Conservation (phyloP, 2,329 filamentous ascomycete species). For the Ophiostoma ips region DNA sequence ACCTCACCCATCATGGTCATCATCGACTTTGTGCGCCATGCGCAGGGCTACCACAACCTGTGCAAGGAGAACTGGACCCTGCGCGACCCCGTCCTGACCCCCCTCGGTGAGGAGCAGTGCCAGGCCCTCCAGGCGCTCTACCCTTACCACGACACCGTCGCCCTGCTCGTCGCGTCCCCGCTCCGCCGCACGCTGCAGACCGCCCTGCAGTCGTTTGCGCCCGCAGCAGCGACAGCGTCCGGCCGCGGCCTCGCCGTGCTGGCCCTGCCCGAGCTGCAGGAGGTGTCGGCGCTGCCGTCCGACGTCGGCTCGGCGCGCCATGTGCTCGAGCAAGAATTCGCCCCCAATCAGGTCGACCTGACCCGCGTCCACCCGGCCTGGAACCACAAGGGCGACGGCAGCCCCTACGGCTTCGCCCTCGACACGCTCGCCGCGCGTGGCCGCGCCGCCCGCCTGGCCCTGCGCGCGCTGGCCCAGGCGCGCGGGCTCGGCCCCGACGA, state of each 20-base stretch:
- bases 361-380: slow-evolving; percentile 48
- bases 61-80: slow-evolving; percentile 52
- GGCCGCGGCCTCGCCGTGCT: slow-evolving; percentile 36
- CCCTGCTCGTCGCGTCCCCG: slow-evolving; percentile 63
- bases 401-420: slow-evolving; percentile 32
- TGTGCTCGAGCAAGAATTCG: slow-evolving; percentile 47
- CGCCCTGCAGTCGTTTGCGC: slow-evolving; percentile 53
- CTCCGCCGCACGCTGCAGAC: slow-evolving; percentile 72
- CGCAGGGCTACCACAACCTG: slow-evolving; percentile 73
- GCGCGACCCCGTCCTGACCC: slow-evolving; percentile 66
- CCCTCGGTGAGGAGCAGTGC: slow-evolving; percentile 65
- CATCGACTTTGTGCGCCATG: slow-evolving; percentile 58
- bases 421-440: slow-evolving; percentile 47
- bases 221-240: slow-evolving; percentile 25
- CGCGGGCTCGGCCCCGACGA: slow-evolving; percentile 30
- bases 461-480: slow-evolving; percentile 35
- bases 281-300: slow-evolving; percentile 60
- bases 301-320: slow-evolving; percentile 53
- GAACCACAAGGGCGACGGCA: slow-evolving; percentile 48
- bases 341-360: slow-evolving; percentile 45
- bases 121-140: slow-evolving; percentile 46
- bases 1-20: slow-evolving; percentile 9
- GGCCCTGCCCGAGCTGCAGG: slow-evolving; percentile 63
- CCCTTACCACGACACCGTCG: slow-evolving; percentile 48
- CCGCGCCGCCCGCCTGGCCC: slow-evolving; percentile 41